These are phyloP conservation scores for Kregervanrija pseudodelftensis DNA, from an alignment of 805 yeast species.

Conservation along the genomic window DNA sequence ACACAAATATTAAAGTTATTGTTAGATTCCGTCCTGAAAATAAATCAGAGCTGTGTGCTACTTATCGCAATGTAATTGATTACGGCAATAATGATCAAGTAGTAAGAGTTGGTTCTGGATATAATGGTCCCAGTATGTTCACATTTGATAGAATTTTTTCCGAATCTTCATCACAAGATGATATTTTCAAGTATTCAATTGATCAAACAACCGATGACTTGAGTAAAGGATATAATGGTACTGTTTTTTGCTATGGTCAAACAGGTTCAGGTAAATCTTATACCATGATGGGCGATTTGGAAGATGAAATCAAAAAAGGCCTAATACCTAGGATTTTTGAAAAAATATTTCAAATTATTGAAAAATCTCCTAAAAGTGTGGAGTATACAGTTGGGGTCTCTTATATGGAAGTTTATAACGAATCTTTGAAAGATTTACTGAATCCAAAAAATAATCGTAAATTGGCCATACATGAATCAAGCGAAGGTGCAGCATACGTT, in stretches of 20 bases:
- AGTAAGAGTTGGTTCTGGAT: slow-evolving; percentile 9
- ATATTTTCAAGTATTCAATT: slow-evolving; percentile 53
- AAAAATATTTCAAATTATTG: slow-evolving; percentile 51
- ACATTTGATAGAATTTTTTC: slow-evolving; percentile 63
- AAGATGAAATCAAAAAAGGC: slow-evolving; percentile 40
- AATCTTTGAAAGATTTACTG: slow-evolving; percentile 64
- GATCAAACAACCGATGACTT: slow-evolving; percentile 61
- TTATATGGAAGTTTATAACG: slow-evolving; percentile 78
- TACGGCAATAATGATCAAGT: slow-evolving; percentile 8
- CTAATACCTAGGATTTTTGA: slow-evolving; percentile 68
- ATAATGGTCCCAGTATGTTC: slow-evolving; percentile 27
- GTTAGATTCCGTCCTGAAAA: slow-evolving; percentile 65
- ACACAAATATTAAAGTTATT: slow-evolving; percentile 51
- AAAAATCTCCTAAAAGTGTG: slow-evolving; percentile 38
- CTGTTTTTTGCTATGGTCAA: slow-evolving; percentile 60
- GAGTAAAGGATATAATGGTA: slow-evolving; percentile 48
- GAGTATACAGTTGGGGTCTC: slow-evolving; percentile 66
- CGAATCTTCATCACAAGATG: slow-evolving; percentile 42
- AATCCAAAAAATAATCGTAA: slow-evolving; percentile 31
- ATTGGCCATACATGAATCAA: slow-evolving; percentile 57
- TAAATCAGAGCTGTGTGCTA: slow-evolving; percentile 10
- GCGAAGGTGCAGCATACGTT: slow-evolving; percentile 59
- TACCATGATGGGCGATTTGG: slow-evolving; percentile 63
- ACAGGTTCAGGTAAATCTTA: slow-evolving; percentile 81
- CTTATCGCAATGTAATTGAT: slow-evolving; percentile 8